These are phyloP conservation scores for Pythium catenulatum DNA, from an alignment of 352 stramenopile species.

Conservation along the genomic window DNA sequence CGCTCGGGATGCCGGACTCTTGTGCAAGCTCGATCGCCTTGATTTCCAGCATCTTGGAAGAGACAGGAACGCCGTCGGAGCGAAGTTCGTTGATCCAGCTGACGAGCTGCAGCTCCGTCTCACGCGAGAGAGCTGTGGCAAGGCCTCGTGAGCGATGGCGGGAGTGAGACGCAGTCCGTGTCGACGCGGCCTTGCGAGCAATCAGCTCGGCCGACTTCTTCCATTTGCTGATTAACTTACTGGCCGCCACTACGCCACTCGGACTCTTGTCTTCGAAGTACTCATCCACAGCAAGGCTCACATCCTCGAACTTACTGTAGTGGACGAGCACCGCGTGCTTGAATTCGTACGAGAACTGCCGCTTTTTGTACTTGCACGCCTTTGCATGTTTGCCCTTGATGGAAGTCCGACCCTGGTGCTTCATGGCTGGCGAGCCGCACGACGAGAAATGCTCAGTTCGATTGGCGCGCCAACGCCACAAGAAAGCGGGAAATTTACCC, in stretches of 20 bases:
- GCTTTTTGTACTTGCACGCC: neutral
- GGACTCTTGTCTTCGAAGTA: neutral
- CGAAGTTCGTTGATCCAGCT: constrained; percentile 4
- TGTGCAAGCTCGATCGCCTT: constrained; percentile 14
- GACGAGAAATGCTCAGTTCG: no score
- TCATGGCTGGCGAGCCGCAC: neutral
- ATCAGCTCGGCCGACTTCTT: neutral
- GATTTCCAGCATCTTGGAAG: neutral
- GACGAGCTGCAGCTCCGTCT: neutral
- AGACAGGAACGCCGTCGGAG: constrained; percentile 10
- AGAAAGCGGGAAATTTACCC: no score
- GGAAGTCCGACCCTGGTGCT: neutral
- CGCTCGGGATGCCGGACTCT: neutral
- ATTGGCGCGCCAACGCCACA: no score
- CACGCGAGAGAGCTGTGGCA: neutral
- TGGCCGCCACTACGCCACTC: neutral
- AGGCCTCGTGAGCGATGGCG: neutral
- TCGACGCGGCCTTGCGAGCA: neutral
- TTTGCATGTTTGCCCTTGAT: neutral
- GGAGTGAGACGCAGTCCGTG: neutral
- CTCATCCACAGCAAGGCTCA: neutral
- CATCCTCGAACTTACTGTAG: neutral
- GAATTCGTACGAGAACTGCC: neutral
- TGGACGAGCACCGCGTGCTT: neutral
- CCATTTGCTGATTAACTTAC: neutral